phyloP scores from a whole-genome alignment of 306 rosid genomes.

The Gillenia trifoliata region DNA sequence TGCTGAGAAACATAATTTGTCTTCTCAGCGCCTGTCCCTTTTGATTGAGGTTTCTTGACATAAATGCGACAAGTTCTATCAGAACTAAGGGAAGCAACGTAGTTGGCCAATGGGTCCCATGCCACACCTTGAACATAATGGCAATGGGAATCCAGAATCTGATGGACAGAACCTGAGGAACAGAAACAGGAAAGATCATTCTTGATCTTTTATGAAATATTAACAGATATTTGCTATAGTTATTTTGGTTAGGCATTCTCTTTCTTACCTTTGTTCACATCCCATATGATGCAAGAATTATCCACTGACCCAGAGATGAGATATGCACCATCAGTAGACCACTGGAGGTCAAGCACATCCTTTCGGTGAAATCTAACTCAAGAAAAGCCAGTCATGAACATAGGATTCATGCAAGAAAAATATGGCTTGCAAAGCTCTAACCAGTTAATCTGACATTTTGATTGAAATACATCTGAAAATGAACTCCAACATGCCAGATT shows the following conservation, averaged over 20 bases:
- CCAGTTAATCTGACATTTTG: not conserved
- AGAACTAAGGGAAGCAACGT: conserved; percentile 83
- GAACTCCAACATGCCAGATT: not conserved
- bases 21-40: conserved; percentile 59
- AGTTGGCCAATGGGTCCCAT: conserved; percentile 83
- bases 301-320: conserved; percentile 90
- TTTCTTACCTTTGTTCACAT: conserved; percentile 68
- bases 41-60: conserved; percentile 55
- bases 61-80: conserved; percentile 90
- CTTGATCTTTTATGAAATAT: conserved; percentile 7
- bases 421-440: not conserved
- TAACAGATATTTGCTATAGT: conserved; percentile 9
- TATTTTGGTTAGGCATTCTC: not conserved
- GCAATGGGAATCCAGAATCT: conserved; percentile 74
- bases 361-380: conserved; percentile 73
- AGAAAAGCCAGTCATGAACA: conserved; percentile 17
- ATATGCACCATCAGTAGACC: conserved; percentile 72
- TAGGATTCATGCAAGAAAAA: conserved; percentile 6
- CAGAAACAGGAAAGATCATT: conserved; percentile 17
- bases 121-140: conserved; percentile 99
- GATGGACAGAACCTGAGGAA: conserved; percentile 72
- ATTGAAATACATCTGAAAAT: not conserved
- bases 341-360: conserved; percentile 83
- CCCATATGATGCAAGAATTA: conserved; percentile 95
- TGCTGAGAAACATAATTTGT: conserved; percentile 69